These are phyloP conservation scores for Hypoxylon rubiginosum DNA, from an alignment of 2,329 filamentous ascomycete genomes.

Conservation along the genomic window DNA sequence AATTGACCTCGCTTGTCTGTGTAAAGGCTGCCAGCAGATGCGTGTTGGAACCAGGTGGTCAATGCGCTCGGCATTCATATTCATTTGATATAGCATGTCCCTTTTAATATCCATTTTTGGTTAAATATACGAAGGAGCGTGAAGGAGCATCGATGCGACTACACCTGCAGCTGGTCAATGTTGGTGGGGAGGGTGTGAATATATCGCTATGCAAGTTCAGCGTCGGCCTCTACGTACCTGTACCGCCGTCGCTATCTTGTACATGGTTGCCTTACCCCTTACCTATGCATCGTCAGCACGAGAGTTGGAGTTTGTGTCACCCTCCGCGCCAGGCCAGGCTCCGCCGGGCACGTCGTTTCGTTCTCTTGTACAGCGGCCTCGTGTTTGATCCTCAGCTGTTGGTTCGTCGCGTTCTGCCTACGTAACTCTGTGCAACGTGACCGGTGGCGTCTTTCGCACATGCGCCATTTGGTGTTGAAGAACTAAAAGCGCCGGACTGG, in stretches of 20 bases:
- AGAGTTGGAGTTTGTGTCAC: constrained; percentile 6
- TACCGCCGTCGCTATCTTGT: neutral
- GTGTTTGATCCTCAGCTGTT: too few species aligned
- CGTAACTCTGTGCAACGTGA: too few species aligned
- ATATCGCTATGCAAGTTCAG: constrained; percentile 1
- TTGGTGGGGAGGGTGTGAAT: constrained; percentile 8
- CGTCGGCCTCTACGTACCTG: neutral
- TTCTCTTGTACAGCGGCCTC: too few species aligned
- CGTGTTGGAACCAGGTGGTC: constrained; percentile 4
- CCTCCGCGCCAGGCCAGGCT: neutral
- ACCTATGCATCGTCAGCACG: constrained; percentile 2
- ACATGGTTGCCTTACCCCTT: constrained; percentile 3
- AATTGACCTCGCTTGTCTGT: neutral
- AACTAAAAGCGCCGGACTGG: too few species aligned
- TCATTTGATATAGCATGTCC: neutral
- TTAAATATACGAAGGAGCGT: neutral
- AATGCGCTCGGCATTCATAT: neutral
- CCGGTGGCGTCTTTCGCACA: neutral
- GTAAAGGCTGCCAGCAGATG: constrained; percentile 2
- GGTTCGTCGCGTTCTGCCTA: too few species aligned
- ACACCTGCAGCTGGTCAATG: constrained; percentile 1
- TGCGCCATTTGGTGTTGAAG: neutral
- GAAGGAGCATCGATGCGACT: constrained; percentile 1
- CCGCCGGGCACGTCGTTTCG: too few species aligned
- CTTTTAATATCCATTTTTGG: too few species aligned